These are phyloP conservation scores for Lolium rigidum DNA, from an alignment of 176 grass and related monocot species.

Conservation along the genomic window DNA sequence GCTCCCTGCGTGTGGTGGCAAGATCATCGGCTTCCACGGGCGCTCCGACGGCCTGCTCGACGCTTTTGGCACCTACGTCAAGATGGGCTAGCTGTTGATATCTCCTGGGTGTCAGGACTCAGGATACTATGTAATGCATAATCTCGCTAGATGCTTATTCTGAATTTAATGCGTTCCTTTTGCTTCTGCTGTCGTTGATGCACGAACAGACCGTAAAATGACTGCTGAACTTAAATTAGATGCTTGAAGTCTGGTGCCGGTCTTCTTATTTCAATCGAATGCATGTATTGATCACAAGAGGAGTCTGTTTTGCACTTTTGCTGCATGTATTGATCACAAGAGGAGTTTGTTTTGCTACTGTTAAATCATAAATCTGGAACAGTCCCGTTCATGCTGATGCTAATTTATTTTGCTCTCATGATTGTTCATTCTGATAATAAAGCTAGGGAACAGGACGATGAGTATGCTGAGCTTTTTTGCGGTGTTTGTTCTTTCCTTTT, in stretches of 20 bases:
- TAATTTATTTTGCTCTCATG: too few species aligned
- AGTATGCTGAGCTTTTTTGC: too few species aligned
- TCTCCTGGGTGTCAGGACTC: background rate
- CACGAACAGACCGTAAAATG: background rate
- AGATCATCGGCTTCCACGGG: conserved; percentile 57
- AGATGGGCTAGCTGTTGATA: background rate
- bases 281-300: background rate
- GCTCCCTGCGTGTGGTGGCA: conserved; percentile 30
- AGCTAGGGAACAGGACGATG: too few species aligned
- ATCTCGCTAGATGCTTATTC: background rate
- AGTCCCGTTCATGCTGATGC: too few species aligned
- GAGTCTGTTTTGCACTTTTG: background rate
- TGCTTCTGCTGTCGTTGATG: background rate
- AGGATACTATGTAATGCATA: background rate
- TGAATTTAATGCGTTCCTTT: background rate
- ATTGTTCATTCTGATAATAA: too few species aligned
- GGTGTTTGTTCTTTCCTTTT: too few species aligned
- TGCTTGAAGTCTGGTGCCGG: background rate
- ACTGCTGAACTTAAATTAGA: background rate
- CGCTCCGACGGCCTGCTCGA: conserved; percentile 42
- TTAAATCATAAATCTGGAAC: background rate
- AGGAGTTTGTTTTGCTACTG: background rate
- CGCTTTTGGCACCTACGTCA: conserved; percentile 46
- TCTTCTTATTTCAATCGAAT: background rate
- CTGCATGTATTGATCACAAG: background rate